Base-by-base conservation (phyloP, 139 green algal genomes). In the Picochlorum sp. region DNA sequence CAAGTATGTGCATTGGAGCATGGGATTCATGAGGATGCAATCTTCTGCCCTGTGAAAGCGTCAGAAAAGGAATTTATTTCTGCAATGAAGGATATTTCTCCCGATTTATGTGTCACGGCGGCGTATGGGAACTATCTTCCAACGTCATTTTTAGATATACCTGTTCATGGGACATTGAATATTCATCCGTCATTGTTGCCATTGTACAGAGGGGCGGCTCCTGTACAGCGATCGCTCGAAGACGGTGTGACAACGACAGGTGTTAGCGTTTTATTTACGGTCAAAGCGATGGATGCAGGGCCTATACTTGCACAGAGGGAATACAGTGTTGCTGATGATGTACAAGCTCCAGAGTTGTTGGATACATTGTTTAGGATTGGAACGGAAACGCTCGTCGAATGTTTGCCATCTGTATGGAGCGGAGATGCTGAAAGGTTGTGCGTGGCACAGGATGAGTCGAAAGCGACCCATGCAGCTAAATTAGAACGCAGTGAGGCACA, bases 51-150 rank as follows among this genome's bases (percentile, higher is more conserved):
- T 2, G 72, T 63, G 3, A 66, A 56, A 6, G 45, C 71, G 0
- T 28, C 67, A 20, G 79, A 91, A 65, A 45, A 54, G 15, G 50
- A 31, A 3, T 97, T 98, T 54, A 75, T 98, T 45, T 62, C 73
- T 3, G 10, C 62, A 3, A 57, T 98, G 34, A 28, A 56, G 9
- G 60, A 44, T 1, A 45, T 97, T 44, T n/a, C 73, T 18, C 87
- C 90, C 1, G 92, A 99, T 74, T 77, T 99, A 23, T 93, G 83
- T 60, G 69, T 99, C 8, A 99, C 94, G 1, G 94, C 91, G 4
- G 94, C 94, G 0, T 97, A 99, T 61, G 94, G 94, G 67, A 96
- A 97, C 80, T 89, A 98, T 66, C 80, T 99, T 37, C 94, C 94
- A 1, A 68, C 80, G 44, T 50, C 49, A 4, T 97, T 98, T 79